Evolutionary conservation across 2,329 filamentous ascomycete genomes (phyloP), one percentile per base, ranked within the genome.

Genomic region (Zalaria obscura): DNA sequence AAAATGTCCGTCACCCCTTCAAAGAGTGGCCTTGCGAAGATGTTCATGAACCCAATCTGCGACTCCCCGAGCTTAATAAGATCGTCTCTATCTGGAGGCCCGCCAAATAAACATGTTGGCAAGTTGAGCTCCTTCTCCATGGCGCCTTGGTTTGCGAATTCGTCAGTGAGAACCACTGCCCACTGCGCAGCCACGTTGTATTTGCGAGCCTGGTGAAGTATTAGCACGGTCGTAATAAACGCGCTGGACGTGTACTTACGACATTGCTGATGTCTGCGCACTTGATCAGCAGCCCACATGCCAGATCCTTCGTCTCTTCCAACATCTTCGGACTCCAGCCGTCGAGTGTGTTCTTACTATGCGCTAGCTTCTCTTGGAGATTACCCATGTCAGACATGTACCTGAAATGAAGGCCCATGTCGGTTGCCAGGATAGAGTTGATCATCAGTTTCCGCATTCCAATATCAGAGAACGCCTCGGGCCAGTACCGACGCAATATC

Each of bases 241-340:
- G 9, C 28, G 10, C 6, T 2, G 27, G 9, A 5, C 8, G 1
- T 7, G 28, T 31, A 80, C 83, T 60, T 72, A 89, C 84, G 59
- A 96, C 91, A 58, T 98, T 98, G 65, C 89, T 95, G 56, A 98
- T 96, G 60, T 98, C 91, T 33, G 91, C 91, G 58, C 91, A 96
- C 61, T 98, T 98, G 64, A 98, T 95, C 45, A 98, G 67, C 43
- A 98, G 66, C 9, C 87, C 87, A 62, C 91, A 96, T n/a, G 82
- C 69, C 37, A 96, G 64, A 6, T 83, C 78, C 50, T 80, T 83
- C 50, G 87, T 75, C 50, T 88, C 81, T 46, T 91, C 80, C 7
- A 80, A 58, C 50, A 81, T 73, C 49, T 87, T 82, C 4, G 75
- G 76, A 45, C 80, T 81, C 87, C 86, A 95, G 5, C 74, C 75